phyloP scores from a whole-genome alignment of 306 rosid species.

The Ammopiptanthus mongolicus region DNA sequence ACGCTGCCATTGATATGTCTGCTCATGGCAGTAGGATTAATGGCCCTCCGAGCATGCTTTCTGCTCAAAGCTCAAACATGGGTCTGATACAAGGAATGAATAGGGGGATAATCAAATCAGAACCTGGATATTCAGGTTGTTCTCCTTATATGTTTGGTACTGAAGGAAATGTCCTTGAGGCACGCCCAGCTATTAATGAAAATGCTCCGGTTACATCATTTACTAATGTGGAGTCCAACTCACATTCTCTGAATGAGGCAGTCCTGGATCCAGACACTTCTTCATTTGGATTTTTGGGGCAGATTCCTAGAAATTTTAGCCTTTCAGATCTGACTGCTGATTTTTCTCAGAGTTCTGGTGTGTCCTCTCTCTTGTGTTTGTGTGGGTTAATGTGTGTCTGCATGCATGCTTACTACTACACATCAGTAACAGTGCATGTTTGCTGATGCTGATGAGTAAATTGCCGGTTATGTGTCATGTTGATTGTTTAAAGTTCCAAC shows the following conservation, averaged over 20 bases:
- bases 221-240: conserved; percentile 48
- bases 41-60: conserved; percentile 48
- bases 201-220: conserved; percentile 56
- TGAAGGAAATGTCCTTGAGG: conserved; percentile 55
- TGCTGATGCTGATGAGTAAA: not conserved
- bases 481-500: not conserved
- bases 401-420: not conserved
- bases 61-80: conserved; percentile 55
- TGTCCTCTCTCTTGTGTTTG: conserved; percentile 10
- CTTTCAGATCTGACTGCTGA: conserved; percentile 77
- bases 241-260: conserved; percentile 51
- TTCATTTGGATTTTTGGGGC: conserved; percentile 66
- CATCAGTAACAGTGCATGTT: not conserved
- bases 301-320: conserved; percentile 80
- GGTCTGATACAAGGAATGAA: conserved; percentile 71
- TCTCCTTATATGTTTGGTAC: conserved; percentile 57
- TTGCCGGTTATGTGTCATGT: not conserved
- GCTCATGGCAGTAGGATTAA: conserved; percentile 55
- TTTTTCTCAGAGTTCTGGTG: conserved; percentile 84
- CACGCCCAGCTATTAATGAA: conserved; percentile 54
- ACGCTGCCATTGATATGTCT: conserved; percentile 49
- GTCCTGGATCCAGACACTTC: conserved; percentile 54
- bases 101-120: conserved; percentile 69
- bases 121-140: conserved; percentile 66
- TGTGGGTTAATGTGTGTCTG: conserved; percentile 1